These are phyloP conservation scores for Houttuynia cordata DNA, from an alignment of 164 flowering plant species.

Conservation along the genomic window DNA sequence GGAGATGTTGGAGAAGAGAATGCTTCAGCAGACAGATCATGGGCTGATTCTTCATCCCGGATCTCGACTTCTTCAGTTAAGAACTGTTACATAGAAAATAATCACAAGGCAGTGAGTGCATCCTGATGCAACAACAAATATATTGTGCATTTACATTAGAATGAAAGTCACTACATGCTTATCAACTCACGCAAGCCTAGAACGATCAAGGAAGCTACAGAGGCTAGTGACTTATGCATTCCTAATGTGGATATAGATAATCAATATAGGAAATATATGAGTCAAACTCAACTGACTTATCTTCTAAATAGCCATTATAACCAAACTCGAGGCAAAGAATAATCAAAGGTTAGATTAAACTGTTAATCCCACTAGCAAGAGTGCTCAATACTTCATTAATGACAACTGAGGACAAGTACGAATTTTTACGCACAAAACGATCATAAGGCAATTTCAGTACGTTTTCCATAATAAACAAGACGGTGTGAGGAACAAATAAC, in stretches of 20 bases:
- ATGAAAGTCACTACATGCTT: not conserved
- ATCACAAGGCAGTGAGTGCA: not conserved
- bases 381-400: not conserved
- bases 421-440: not conserved
- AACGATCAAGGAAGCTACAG: not conserved
- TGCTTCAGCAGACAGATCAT: slow-evolving; percentile 21
- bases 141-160: not conserved
- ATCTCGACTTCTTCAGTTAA: slow-evolving; percentile 31
- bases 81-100: not conserved
- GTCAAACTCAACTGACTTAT: no score
- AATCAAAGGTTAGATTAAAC: not conserved
- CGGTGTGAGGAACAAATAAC: not conserved
- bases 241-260: no score
- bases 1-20: slow-evolving; percentile 17
- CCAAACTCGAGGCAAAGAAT: no score
- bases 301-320: no score
- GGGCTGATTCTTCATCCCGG: slow-evolving; percentile 11
- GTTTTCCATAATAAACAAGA: not conserved
- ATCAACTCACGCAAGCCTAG: not conserved
- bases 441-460: not conserved
- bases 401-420: no score
- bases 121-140: not conserved
- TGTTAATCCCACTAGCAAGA: not conserved
- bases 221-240: no score
- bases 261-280: no score